Evolutionary conservation across 2,329 filamentous ascomycete genomes (phyloP), one percentile per base, ranked within the genome.

Genomic region (Neobulgaria alba): DNA sequence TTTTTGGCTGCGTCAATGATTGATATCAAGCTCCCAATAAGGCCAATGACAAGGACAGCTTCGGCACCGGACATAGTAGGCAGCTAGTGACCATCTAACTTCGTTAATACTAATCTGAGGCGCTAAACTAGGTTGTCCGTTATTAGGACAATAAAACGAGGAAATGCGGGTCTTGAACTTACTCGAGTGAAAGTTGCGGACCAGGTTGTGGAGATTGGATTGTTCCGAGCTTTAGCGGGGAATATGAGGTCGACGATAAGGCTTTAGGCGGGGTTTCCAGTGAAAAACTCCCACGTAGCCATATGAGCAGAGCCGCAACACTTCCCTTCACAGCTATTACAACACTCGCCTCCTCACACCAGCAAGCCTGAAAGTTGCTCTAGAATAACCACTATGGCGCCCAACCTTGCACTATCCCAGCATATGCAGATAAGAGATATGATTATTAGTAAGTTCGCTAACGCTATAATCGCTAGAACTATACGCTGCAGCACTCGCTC

Each of bases 21-120:
- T 2, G 50, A 15, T 35, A 60, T 57, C 17, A 58, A 51, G 10
- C 51, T 52, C 3, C 53, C 52, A 15, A 60, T 53, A 2, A 59
- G 37, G 2, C 53, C 53, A 5, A 59, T 14, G 15, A 58, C 46
- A 43, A 44, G 16, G 41, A 49, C 39, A 51, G 42, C 19, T 50
- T 50, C 48, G n/a, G 49, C 45, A 29, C 57, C 54, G 14, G 55
- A 59, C 37, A 52, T 53, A 20, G 35, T 46, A n/a, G n/a, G n/a
- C n/a, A n/a, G n/a, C n/a, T n/a, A n/a, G n/a, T n/a, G n/a, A n/a
- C n/a, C n/a, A n/a, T n/a, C n/a, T n/a, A n/a, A n/a, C n/a, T n/a
- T n/a, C n/a, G n/a, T n/a, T n/a, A n/a, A n/a, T n/a, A n/a, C n/a
- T n/a, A n/a, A n/a, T n/a, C n/a, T n/a, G n/a, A n/a, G n/a, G n/a